Evolutionary conservation across 495 filamentous ascomycete species (phyloP).

Genomic region (Penicillium atrosanguineum): DNA sequence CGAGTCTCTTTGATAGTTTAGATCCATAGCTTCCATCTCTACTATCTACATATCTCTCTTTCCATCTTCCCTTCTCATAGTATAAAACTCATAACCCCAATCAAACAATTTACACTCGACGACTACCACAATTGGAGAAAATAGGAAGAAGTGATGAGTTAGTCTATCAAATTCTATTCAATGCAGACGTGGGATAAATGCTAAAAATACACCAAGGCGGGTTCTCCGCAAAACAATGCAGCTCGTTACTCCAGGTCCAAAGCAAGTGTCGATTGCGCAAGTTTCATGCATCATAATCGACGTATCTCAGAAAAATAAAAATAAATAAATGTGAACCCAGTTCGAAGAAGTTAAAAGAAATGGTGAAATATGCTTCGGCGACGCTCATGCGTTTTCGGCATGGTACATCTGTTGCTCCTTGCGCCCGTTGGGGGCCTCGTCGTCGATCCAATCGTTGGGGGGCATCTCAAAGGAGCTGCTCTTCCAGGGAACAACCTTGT

Average conservation of each 20-base stretch:
- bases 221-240: neutral
- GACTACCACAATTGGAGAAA: neutral
- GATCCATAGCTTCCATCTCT: too few species aligned
- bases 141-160: neutral
- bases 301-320: neutral
- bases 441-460: constrained; percentile 14
- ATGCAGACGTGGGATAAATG: neutral
- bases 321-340: constrained; percentile 2
- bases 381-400: constrained; percentile 30
- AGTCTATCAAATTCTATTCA: neutral
- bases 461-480: constrained; percentile 46
- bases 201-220: constrained; percentile 4
- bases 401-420: constrained; percentile 27
- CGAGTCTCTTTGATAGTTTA: too few species aligned
- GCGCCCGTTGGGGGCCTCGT: constrained; percentile 13
- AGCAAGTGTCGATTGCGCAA: constrained; percentile 1
- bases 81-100: too few species aligned
- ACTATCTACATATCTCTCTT: too few species aligned
- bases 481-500: constrained; percentile 61
- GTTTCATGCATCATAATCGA: constrained; percentile 9
- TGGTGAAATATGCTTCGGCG: neutral
- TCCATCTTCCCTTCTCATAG: too few species aligned
- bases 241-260: constrained; percentile 14
- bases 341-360: constrained; percentile 6
- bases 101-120: too few species aligned